A percentile compares a stretch with the other conserved stretches of the same genome.
Conservation (phyloP, 768 basidiomycete species). For the Cyathus striatus region DNA sequence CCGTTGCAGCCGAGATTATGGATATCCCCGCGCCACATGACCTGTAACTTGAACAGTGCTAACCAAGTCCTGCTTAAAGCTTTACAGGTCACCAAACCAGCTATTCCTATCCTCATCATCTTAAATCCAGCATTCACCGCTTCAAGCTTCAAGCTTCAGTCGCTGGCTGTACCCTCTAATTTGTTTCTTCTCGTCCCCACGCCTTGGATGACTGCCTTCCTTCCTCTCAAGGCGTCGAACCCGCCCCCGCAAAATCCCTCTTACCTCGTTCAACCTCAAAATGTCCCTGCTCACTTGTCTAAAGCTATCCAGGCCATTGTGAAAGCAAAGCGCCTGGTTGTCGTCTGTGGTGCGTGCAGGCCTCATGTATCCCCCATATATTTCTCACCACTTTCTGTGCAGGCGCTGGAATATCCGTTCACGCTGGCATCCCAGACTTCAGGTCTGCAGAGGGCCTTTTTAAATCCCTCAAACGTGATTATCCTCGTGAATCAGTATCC, state of each 20-base stretch:
- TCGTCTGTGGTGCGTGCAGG: constrained; percentile 68
- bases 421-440: constrained; percentile 89
- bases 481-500: constrained; percentile 63
- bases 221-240: constrained; percentile 50
- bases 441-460: constrained; percentile 79
- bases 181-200: too few relatives aligned
- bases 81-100: too few relatives aligned
- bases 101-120: too few relatives aligned
- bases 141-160: too few relatives aligned
- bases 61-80: too few relatives aligned
- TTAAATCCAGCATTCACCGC: too few relatives aligned
- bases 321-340: constrained; percentile 80
- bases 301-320: constrained; percentile 62
- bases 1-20: too few relatives aligned
- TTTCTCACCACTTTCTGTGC: constrained; percentile 5
- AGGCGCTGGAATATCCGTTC: constrained; percentile 89
- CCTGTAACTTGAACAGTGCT: too few relatives aligned
- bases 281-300: constrained; percentile 41
- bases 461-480: constrained; percentile 69
- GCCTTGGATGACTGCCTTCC: constrained; percentile 53
- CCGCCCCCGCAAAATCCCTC: constrained; percentile 46
- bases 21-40: constrained; percentile 17
- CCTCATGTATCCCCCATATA: constrained; percentile 6
- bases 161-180: too few relatives aligned
- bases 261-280: constrained; percentile 45